These are phyloP conservation scores for Taphrina betulina DNA, from an alignment of 1,139 yeast species.

Conservation along the genomic window DNA sequence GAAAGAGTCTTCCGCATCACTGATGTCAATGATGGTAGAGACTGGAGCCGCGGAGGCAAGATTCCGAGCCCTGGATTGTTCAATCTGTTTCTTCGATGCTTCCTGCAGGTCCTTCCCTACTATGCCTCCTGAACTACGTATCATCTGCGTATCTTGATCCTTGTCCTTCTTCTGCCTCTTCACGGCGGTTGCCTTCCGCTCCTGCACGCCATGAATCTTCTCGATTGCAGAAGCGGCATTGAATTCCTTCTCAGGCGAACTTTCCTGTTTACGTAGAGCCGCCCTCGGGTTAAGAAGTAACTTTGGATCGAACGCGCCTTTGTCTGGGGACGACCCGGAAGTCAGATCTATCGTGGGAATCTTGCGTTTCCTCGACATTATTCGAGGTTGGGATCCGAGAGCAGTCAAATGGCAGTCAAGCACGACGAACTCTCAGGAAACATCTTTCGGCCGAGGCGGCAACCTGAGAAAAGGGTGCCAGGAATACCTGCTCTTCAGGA, in stretches of 20 bases:
- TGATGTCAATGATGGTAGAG: slow-evolving; percentile 11
- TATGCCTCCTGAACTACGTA: slow-evolving; percentile 17
- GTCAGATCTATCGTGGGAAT: slow-evolving; percentile 21
- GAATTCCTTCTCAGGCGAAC: slow-evolving; percentile 29
- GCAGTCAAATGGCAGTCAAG: too few species aligned
- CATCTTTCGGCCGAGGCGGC: too few species aligned
- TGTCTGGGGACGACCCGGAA: slow-evolving; percentile 9
- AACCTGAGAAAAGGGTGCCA: too few species aligned
- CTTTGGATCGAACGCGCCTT: slow-evolving; percentile 22
- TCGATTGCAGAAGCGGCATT: slow-evolving; percentile 20
- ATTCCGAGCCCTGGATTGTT: background rate
- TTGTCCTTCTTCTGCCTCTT: slow-evolving; percentile 24
- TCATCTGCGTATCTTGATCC: background rate
- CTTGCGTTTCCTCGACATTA: slow-evolving; percentile 16
- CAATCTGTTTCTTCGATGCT: slow-evolving; percentile 24
- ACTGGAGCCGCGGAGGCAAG: background rate
- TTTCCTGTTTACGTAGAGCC: slow-evolving; percentile 12
- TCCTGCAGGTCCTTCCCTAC: slow-evolving; percentile 28
- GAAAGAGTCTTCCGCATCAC: background rate
- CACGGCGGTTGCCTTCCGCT: slow-evolving; percentile 11
- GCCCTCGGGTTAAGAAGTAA: slow-evolving; percentile 25
- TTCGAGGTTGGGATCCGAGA: too few species aligned
- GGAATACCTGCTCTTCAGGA: too few species aligned
- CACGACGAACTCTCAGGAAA: too few species aligned
- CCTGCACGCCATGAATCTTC: slow-evolving; percentile 25